Conservation (phyloP, 768 basidiomycete genomes). For the Glaciozyma antarctica region DNA sequence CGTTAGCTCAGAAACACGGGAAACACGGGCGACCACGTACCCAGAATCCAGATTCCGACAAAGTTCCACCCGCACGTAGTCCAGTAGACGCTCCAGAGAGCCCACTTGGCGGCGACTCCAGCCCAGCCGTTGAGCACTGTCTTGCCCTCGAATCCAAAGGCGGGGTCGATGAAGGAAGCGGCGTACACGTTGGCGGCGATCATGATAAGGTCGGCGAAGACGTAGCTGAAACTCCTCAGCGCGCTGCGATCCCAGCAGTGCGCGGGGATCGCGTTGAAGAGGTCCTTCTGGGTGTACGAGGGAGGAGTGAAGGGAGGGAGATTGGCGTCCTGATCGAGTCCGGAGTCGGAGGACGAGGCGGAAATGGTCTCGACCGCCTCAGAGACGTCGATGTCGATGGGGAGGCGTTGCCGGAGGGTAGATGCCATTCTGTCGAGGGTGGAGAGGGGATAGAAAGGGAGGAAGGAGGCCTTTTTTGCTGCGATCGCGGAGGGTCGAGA, state of each 20-base stretch:
- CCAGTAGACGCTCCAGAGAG: conserved; percentile 33
- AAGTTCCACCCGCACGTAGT: conserved; percentile 56
- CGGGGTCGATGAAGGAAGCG: conserved; percentile 54
- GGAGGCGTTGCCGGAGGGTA: conserved; percentile 23
- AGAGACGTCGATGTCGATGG: neutral
- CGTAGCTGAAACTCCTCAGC: conserved; percentile 62
- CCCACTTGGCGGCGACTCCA: conserved; percentile 52
- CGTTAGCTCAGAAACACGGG: neutral
- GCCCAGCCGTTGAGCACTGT: conserved; percentile 42
- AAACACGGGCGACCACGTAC: conserved; percentile 31
- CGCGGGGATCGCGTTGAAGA: conserved; percentile 34
- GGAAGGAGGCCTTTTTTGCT: neutral
- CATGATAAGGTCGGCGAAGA: conserved; percentile 65
- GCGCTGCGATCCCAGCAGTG: conserved; percentile 90
- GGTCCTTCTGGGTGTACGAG: conserved; percentile 34
- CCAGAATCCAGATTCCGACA: conserved; percentile 90
- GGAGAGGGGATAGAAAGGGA: neutral
- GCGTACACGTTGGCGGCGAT: conserved; percentile 61
- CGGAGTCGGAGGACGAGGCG: conserved; percentile 18
- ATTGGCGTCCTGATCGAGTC: conserved; percentile 9
- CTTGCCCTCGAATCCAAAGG: conserved; percentile 47
- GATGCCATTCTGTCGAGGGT: neutral
- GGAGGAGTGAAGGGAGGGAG: conserved; percentile 27
- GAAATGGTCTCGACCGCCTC: neutral
- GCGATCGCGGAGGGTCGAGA: too few relatives aligned